Conservation (phyloP, 192 early-diverging fungal species). For the Dimargaris xerosporica region DNA sequence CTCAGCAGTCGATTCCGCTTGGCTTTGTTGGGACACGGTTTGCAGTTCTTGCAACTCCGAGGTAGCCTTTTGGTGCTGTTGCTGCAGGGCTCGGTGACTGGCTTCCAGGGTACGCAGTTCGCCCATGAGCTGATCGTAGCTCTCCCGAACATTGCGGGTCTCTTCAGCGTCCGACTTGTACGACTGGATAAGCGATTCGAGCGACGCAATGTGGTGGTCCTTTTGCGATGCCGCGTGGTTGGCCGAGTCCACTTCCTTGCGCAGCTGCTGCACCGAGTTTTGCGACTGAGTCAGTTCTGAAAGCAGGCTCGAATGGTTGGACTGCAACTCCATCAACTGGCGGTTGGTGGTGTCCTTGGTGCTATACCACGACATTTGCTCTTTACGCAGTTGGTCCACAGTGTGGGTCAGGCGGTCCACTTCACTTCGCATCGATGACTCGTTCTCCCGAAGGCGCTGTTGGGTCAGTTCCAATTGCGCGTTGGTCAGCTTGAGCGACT, state of each 20-base stretch:
- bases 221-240: slow-evolving; percentile 3
- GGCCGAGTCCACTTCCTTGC: not conserved
- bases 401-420: slow-evolving; percentile 7
- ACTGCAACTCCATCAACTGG: slow-evolving; percentile 8
- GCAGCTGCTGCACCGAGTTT: not conserved
- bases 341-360: slow-evolving; percentile 2
- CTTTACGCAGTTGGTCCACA: slow-evolving; percentile 8
- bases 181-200: slow-evolving; percentile 9
- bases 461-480: slow-evolving; percentile 10
- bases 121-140: slow-evolving; percentile 9
- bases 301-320: slow-evolving; percentile 3
- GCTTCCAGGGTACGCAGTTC: not conserved
- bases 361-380: slow-evolving; percentile 7
- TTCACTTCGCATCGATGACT: not conserved
- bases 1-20: not conserved
- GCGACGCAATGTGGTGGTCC: slow-evolving; percentile 4
- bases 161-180: slow-evolving; percentile 6
- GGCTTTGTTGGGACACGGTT: not conserved
- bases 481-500: slow-evolving; percentile 11
- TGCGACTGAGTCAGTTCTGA: not conserved
- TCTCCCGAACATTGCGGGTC: not conserved
- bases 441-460: slow-evolving; percentile 11
- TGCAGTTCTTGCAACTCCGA: not conserved
- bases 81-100: not conserved
- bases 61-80: not conserved